Evolutionary conservation across 768 basidiomycete species (phyloP), one percentile per base, ranked within the genome.

Genomic region (Tephrocybe sp.): DNA sequence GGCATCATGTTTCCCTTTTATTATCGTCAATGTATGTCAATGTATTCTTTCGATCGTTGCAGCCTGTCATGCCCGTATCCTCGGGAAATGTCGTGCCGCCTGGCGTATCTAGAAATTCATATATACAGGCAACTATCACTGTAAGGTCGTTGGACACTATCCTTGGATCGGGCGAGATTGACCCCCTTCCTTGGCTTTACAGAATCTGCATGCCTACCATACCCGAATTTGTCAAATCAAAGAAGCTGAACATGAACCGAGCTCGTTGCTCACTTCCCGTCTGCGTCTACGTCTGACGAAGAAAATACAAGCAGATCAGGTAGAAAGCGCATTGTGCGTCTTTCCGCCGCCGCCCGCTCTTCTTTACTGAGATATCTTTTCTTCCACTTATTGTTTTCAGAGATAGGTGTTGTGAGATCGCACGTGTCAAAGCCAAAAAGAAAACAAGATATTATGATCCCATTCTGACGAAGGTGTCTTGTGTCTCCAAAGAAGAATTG

Each of bases 131-230:
- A 44, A 50, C 59, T 9, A 54, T 65, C 22, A 62, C 63, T 1
- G 69, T 65, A 52, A 51, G 65, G 58, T 9, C 28, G 18, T 30
- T 13, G 24, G 16, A 8, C 16, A 18, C 6, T n/a, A n/a, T 7
- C 28, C 36, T 18, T 19, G 7, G 21, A 8, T 37, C 36, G 36
- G 36, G 36, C 36, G 18, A 37, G 9, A 19, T 19, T 37, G 25
- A 44, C 16, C 31, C 27, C 15, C 35, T 26, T 35, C 22, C 8
- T 21, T 9, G 21, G 24, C 16, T 3, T 16, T 15, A 42, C 28
- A 64, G 64, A 58, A 47, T 45, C 18, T 63, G 21, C 60, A 60
- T 40, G 54, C 60, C 6, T 55, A 61, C 35, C 60, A 64, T 37
- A 15, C 45, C 6, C 55, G 60, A n/a, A 51, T 64, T 9, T 53